Conservation (phyloP, 768 basidiomycete genomes). For the Hygrophorus russula region DNA sequence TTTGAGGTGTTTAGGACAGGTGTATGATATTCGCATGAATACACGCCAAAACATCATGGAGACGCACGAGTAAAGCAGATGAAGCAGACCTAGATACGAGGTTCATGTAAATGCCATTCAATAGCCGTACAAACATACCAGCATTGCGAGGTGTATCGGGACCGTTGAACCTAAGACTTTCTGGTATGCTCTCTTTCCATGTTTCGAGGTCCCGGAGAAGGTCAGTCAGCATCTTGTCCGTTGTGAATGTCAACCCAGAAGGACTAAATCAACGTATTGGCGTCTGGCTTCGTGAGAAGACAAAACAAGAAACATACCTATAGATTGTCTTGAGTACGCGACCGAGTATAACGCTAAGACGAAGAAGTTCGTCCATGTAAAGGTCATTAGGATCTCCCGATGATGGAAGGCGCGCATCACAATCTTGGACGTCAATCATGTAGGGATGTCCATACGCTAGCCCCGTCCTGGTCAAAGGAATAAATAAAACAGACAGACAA, state of each 20-base stretch:
- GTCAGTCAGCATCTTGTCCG: slow-evolving; percentile 62
- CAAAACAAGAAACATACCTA: slow-evolving; percentile 34
- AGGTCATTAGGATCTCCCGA: slow-evolving; percentile 70
- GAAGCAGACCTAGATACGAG: slow-evolving; percentile 57
- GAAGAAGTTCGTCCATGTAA: slow-evolving; percentile 86
- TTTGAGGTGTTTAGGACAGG: slow-evolving; percentile 81
- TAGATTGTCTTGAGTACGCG: slow-evolving; percentile 90
- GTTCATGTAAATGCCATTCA: slow-evolving; percentile 2
- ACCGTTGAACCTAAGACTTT: slow-evolving; percentile 68
- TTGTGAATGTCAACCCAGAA: slow-evolving; percentile 77
- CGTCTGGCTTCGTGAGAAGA: not conserved
- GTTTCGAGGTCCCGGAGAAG: slow-evolving; percentile 55
- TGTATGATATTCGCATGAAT: slow-evolving; percentile 95
- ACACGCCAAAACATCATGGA: slow-evolving; percentile 98
- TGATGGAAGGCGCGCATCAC: slow-evolving; percentile 87
- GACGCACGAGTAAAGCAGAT: slow-evolving; percentile 80
- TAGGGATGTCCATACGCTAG: slow-evolving; percentile 87
- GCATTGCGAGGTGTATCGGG: slow-evolving; percentile 51
- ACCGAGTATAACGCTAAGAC: slow-evolving; percentile 85
- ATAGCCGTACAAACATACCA: slow-evolving; percentile 33
- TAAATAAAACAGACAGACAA: slow-evolving; percentile 1
- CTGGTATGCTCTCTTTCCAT: slow-evolving; percentile 75
- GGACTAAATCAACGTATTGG: slow-evolving; percentile 36
- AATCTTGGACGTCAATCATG: slow-evolving; percentile 95
- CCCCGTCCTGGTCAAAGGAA: slow-evolving; percentile 48